phyloP scores from a whole-genome alignment of 2,329 filamentous ascomycete genomes.

The Trichocomaceae sp. region DNA sequence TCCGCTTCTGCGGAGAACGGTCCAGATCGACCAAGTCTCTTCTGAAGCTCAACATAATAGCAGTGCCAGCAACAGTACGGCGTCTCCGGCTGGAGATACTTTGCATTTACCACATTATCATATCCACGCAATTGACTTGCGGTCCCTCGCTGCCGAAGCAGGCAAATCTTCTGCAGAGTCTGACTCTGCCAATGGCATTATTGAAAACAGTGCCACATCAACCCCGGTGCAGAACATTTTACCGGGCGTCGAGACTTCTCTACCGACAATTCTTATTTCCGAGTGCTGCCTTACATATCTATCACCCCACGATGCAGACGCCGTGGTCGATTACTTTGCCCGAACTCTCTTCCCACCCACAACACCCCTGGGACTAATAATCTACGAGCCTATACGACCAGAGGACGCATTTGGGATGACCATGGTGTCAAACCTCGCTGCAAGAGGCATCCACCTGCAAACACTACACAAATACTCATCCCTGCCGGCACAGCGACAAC shows the following conservation, averaged over 20 bases:
- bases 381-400: constrained; percentile 86
- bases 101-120: constrained; percentile 45
- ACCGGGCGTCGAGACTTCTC: constrained; percentile 45
- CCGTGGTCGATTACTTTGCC: constrained; percentile 61
- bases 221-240: constrained; percentile 21
- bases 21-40: constrained; percentile 20
- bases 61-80: constrained; percentile 27
- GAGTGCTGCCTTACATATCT: constrained; percentile 96
- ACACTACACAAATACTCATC: constrained; percentile 69
- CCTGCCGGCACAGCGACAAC: constrained; percentile 59
- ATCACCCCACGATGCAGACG: constrained; percentile 55
- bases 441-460: constrained; percentile 75
- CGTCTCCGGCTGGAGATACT: constrained; percentile 35
- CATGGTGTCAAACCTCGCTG: constrained; percentile 84
- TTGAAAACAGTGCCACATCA: constrained; percentile 17
- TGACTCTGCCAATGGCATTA: background rate
- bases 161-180: constrained; percentile 1
- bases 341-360: constrained; percentile 40
- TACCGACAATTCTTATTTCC: constrained; percentile 81
- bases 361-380: constrained; percentile 54
- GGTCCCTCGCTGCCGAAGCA: constrained; percentile 42
- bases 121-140: constrained; percentile 64
- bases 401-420: constrained; percentile 81
- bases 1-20: constrained; percentile 24
- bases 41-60: constrained; percentile 13